A percentile compares a stretch with the other conserved stretches of the same genome.
Conservation (phyloP, 306 rosid species). For the Heteromeles arbutifolia region DNA sequence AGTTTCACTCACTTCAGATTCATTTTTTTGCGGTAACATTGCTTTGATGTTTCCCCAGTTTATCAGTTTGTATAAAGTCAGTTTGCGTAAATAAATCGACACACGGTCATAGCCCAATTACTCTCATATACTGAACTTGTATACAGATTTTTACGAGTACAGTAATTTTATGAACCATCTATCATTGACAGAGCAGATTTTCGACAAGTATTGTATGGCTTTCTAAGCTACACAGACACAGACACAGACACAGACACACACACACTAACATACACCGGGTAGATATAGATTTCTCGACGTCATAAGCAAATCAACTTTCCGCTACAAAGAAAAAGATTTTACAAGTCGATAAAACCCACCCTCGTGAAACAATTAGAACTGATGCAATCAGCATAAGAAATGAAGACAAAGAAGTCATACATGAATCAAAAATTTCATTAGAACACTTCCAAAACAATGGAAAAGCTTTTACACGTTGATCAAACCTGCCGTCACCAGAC, state of each 20-base stretch:
- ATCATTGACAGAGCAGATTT: neutral
- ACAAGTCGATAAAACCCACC: neutral
- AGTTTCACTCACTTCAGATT: neutral
- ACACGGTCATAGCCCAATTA: conserved; percentile 16
- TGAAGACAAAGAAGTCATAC: neutral
- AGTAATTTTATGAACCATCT: neutral
- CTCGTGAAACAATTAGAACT: neutral
- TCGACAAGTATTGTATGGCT: neutral
- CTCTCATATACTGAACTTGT: neutral
- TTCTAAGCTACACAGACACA: neutral
- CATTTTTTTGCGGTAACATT: conserved; percentile 2
- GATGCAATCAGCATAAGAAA: neutral
- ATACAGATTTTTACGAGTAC: neutral
- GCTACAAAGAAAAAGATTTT: neutral
- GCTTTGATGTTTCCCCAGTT: conserved; percentile 13
- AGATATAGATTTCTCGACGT: neutral
- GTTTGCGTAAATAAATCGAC: conserved; percentile 15
- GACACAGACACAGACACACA: neutral
- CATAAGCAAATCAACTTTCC: neutral
- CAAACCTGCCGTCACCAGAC: neutral
- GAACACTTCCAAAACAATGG: neutral
- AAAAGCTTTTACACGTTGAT: neutral
- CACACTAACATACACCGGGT: neutral
- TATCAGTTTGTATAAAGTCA: conserved; percentile 13
- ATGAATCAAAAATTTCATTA: neutral